phyloP scores from a whole-genome alignment of 768 basidiomycete genomes.

The Rhodotorula paludigena region DNA sequence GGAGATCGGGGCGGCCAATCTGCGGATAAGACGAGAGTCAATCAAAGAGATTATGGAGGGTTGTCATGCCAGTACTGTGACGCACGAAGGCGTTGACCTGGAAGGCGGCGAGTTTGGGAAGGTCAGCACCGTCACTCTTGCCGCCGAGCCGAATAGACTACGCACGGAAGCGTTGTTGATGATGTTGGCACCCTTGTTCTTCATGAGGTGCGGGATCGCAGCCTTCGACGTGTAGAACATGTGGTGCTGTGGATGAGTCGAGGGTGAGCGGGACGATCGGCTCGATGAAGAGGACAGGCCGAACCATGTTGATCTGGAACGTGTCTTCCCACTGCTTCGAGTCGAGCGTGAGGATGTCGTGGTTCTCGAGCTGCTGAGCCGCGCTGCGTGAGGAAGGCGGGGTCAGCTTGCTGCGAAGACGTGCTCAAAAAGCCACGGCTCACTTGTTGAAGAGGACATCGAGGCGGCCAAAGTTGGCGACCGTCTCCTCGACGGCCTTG shows the following conservation, averaged over 20 bases:
- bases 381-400: neutral
- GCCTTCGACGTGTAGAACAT: slow-evolving; percentile 54
- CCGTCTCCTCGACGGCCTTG: slow-evolving; percentile 19
- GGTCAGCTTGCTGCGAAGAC: neutral
- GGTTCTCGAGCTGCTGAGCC: slow-evolving; percentile 38
- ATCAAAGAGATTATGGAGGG: too few relatives aligned
- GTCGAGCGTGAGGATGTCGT: slow-evolving; percentile 38
- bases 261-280: slow-evolving; percentile 13
- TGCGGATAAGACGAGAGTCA: neutral
- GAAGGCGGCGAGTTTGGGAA: neutral
- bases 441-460: slow-evolving; percentile 47
- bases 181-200: slow-evolving; percentile 49
- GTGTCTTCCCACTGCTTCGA: slow-evolving; percentile 40
- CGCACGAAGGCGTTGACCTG: slow-evolving; percentile 49
- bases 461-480: slow-evolving; percentile 48
- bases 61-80: rapidly evolving
- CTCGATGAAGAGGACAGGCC: slow-evolving; percentile 19
- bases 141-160: too few relatives aligned
- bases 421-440: neutral
- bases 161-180: slow-evolving; percentile 50
- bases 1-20: slow-evolving; percentile 52
- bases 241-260: neutral
- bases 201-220: slow-evolving; percentile 52
- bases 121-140: neutral
- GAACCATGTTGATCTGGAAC: slow-evolving; percentile 39